Evolutionary conservation across 768 basidiomycete species (phyloP), one percentile per base, ranked within the genome.

Genomic region (Amanita molliuscula): DNA sequence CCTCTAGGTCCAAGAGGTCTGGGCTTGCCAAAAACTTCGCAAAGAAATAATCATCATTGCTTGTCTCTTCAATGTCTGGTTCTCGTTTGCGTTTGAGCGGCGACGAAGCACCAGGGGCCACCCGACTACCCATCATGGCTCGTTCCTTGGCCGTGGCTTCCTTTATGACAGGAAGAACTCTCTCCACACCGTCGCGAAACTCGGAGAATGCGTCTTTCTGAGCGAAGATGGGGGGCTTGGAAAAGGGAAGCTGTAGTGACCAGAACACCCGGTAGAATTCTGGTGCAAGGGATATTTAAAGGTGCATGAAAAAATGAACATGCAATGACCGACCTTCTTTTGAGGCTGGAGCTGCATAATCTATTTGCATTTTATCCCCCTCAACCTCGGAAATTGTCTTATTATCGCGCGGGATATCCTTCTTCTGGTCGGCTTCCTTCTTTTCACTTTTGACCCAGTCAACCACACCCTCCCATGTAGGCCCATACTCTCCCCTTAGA

Each of bases 1-100:
- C 92, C 76, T 96, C 91, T 42, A 93, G 81, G 46, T 88, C 90
- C 13, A 93, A 70, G 18, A 96, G 69, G 49, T 92, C 89, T 0
- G 88, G 83, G 54, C 81, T 90, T 0, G 92, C 95, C 48, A 96
- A 68, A 66, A 91, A 94, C 65, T 94, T 96, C 33, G 92, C 88
- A 59, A 93, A 94, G 67, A 94, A 95, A 61, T 92, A 93, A 53
- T 92, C 84, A 44, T 71, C 78, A 16, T 69, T 66, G 48, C 71
- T 72, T 13, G 65, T 68, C 58, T 80, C 82, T 45, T 77, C 74
- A n/a, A 63, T 58, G 31, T 79, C 78, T 7, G 64, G 62, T 16
- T 84, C 86, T 20, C 83, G 78, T 66, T 83, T 86, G 51, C 83
- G 73, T 64, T 87, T 90, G 50, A 76, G 61, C 0, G 66, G 65